These are phyloP conservation scores for Pichia cactophila DNA, from an alignment of 1,139 yeast genomes.

Conservation along the genomic window DNA sequence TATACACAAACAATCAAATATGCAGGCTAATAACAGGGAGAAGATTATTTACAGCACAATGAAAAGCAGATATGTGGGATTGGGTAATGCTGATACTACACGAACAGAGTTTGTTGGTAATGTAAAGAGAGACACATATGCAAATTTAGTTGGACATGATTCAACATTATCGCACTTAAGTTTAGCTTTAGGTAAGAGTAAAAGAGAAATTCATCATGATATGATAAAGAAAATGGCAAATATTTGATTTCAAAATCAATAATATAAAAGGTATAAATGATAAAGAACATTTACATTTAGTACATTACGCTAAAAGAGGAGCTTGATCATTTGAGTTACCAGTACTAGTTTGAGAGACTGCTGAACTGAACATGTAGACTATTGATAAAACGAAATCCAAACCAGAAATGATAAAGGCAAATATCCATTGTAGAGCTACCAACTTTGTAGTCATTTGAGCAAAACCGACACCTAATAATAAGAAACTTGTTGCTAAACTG, in stretches of 20 bases:
- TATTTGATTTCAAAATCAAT: background rate
- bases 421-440: slow-evolving; percentile 79
- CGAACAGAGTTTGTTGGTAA: slow-evolving; percentile 53
- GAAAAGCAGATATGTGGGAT: slow-evolving; percentile 58
- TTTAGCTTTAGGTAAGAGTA: slow-evolving; percentile 52
- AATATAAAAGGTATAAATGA: background rate
- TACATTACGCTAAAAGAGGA: slow-evolving; percentile 21
- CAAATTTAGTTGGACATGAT: slow-evolving; percentile 65
- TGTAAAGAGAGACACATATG: slow-evolving; percentile 66
- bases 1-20: background rate
- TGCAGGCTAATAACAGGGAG: slow-evolving; percentile 39
- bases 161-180: slow-evolving; percentile 58
- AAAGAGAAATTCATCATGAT: slow-evolving; percentile 38
- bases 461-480: slow-evolving; percentile 58
- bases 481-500: slow-evolving; percentile 50
- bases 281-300: background rate
- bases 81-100: slow-evolving; percentile 66
- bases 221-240: slow-evolving; percentile 56
- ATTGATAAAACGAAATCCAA: slow-evolving; percentile 42
- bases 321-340: slow-evolving; percentile 23
- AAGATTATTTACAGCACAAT: slow-evolving; percentile 53
- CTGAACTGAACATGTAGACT: slow-evolving; percentile 34
- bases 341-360: slow-evolving; percentile 13
- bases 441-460: slow-evolving; percentile 62
- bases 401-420: slow-evolving; percentile 62